Base-by-base conservation (phyloP, 2,329 filamentous ascomycete species). In the Epichloe bromicola region DNA sequence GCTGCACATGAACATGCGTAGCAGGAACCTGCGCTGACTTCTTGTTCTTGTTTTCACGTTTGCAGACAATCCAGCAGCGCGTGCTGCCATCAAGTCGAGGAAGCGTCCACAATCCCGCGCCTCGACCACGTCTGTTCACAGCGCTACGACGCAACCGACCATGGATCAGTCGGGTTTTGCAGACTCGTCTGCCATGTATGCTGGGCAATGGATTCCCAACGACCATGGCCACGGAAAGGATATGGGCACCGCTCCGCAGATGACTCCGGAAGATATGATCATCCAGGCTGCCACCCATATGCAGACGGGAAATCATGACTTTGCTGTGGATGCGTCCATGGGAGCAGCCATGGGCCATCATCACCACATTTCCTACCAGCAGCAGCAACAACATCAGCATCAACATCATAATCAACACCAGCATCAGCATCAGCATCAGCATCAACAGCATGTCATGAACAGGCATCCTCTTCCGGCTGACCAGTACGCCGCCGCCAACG, bases 181-280 rank as follows among this genome's bases (percentile, higher is more conserved):
- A 44, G 70, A 74, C 54, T 57, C 68, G 30, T 61, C 68, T 44
- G 68, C 70, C 47, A 65, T 73, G 56, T 79, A 76, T 56, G 60
- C 65, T 19, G 66, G 70, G 34, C 73, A 75, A 65, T 80, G 77
- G 77, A 64, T 73, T 48, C 54, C 67, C 48, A 72, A 67, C 55
- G 69, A 69, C 47, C 70, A 74, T 55, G 58, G 57, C 48, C 71
- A 73, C 49, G 59, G 67, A 10, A 71, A 71, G 58, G 69, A 72
- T 46, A 70, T 78, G 55, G 60, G 63, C 7, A 60, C 65, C 15
- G 62, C 64, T 36, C 64, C 69, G 34, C 72, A 74, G 49, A 72
- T 82, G 69, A 72, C 75, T 3, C 66, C 76, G 23, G 79, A 82
- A 57, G 78, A 79, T 53, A 74, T 82, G 66, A 74, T 83, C 46